Base-by-base conservation (phyloP, 768 basidiomycete genomes). In the Pluteus cervinus region DNA sequence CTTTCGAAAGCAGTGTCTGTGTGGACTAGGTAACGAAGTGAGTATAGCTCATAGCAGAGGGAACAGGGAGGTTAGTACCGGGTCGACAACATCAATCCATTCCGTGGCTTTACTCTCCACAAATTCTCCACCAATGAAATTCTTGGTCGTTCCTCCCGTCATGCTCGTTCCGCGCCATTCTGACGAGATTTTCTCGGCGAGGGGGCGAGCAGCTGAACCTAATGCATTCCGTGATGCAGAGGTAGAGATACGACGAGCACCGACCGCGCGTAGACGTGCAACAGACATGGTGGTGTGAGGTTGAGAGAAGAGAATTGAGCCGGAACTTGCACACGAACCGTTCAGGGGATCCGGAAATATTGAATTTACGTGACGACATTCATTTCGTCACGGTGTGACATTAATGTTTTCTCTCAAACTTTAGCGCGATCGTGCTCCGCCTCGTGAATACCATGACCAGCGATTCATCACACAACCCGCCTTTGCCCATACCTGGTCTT, bases 51-150 rank as follows among this genome's bases (percentile, higher is more conserved):
- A 42, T 21, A 25, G 40, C 29, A 21, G 25, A 31, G 37, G 15
- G 4, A 8, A 3, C 3, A 32, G 20, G 29, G 16, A 28, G 16
- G 1, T n/a, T 6, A 12, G 25, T 51, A 93, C 91, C 12, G 93
- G 94, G 63, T 98, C 94, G 36, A 79, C 64, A 3, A 96, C 76
- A 32, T 94, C 89, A 43, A 89, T 75, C 86, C 86, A 97, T 42
- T 83, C 69, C 2, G 69, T 60, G 14, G 85, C 61, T 51, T 75
- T 75, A 63, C 87, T 91, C 50, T 93, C 85, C 7, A 83, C 70
- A 51, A 92, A 98, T 62, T 91, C 73, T 7, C 93, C 94, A 9
- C 78, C 85, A 41, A 97, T 86, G 60, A 83, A 91, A 58, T 91
- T 92, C 74, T 86, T 92, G 40, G 92, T 92, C 43, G 71, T 80